Conservation (phyloP, 495 filamentous ascomycete genomes). For the Aspergillus ostianus region DNA sequence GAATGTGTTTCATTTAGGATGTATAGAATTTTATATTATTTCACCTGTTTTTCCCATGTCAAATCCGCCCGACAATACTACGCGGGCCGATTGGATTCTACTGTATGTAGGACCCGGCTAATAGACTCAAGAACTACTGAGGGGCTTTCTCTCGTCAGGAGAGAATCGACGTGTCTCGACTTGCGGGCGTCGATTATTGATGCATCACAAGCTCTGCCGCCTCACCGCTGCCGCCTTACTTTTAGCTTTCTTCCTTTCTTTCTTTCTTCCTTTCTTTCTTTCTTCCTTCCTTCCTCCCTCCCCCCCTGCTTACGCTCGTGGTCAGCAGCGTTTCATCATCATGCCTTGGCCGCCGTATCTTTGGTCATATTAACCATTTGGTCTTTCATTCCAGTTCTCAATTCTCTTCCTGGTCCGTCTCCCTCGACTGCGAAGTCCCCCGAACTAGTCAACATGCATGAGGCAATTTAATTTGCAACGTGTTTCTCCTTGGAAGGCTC, state of each 20-base stretch:
- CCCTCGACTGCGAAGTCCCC: background rate
- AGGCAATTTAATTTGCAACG: background rate
- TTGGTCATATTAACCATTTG: too few species aligned
- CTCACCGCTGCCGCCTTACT: background rate
- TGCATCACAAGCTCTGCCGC: background rate
- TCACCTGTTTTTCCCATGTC: background rate
- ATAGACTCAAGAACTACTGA: background rate
- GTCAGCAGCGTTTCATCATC: background rate
- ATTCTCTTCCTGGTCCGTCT: too few species aligned
- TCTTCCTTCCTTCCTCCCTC: too few species aligned
- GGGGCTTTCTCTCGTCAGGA: too few species aligned
- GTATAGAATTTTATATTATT: slow-evolving; percentile 9
- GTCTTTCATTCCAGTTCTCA: too few species aligned
- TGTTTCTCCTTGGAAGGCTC: background rate
- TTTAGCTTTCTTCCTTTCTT: background rate
- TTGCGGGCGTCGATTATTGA: background rate
- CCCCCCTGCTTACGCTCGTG: background rate
- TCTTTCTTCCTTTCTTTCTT: too few species aligned
- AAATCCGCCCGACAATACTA: too few species aligned
- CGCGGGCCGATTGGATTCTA: background rate
- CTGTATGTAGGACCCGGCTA: background rate
- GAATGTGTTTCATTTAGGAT: slow-evolving; percentile 3
- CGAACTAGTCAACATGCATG: background rate
- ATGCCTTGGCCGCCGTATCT: background rate
- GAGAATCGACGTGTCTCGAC: background rate